Evolutionary conservation across 108 stramenopile species (phyloP), one percentile per base, ranked within the genome.

Genomic region (Skeletonema costatum): DNA sequence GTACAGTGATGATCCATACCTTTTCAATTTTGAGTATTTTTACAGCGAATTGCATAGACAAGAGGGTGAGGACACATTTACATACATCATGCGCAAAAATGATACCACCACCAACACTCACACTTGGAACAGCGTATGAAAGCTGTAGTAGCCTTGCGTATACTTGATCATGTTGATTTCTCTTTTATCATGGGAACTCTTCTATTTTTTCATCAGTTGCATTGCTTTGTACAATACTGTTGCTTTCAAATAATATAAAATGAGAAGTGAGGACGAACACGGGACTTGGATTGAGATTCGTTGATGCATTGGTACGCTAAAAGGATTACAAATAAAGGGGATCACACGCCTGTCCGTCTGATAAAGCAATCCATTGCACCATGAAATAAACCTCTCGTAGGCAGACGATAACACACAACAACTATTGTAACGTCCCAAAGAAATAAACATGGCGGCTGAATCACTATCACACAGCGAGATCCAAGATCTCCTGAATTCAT

Each of bases 401-500:
- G 39, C 39, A 11, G 39, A 11, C 11, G 12, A 10, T 12, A 41
- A 41, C 39, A n/a, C 44, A 11, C 44, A 46, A 46, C 44, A 46
- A 46, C 44, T 46, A n/a, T n/a, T n/a, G n/a, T n/a, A 42, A 46
- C 44, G 44, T 46, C 16, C 16, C 44, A 25, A 7, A 25, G 16
- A 56, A 56, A 4, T 21, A 56, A 56, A 56, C 35, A 64, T 33
- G 32, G 25, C 25, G 63, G 63, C 63, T 10, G 10, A 76, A 11
- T 10, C 76, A 30, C 76, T 66, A 58, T 65, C 83, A 16, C 76
- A 84, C 80, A 41, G 19, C 58, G 64, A 71, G 50, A 73, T 84
- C 60, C 76, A 81, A 77, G 50, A 75, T 42, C 79, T 84, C 70
- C 75, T 84, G 21, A 41, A 62, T 56, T 53, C 59, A 29, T 76